Conservation (phyloP, 106 monocot genomes). For the Dactylorhiza incarnata region DNA sequence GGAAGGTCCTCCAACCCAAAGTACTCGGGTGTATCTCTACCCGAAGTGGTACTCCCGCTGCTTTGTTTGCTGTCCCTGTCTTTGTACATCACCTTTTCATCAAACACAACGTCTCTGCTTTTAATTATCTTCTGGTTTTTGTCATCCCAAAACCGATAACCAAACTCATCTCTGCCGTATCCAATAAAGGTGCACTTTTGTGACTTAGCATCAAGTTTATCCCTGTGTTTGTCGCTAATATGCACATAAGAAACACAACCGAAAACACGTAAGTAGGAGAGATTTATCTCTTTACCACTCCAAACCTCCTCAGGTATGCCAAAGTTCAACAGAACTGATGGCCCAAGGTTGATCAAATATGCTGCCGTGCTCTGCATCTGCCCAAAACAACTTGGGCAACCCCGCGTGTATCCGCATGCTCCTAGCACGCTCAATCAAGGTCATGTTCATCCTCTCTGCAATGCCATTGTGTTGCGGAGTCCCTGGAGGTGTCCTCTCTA, state of each 20-base stretch:
- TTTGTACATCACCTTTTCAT: slow-evolving; percentile 4
- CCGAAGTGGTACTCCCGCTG: not conserved
- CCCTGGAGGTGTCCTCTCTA: too few species aligned
- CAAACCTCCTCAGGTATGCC: not conserved
- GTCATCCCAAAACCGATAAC: not conserved
- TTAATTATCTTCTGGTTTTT: not conserved
- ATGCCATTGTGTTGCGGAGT: too few species aligned
- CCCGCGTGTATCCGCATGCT: not conserved
- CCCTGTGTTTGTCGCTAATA: not conserved
- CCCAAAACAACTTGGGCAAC: not conserved
- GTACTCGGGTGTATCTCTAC: too few species aligned
- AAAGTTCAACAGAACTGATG: slow-evolving; percentile 3
- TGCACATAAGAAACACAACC: not conserved
- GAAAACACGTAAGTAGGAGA: not conserved
- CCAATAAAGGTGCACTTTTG: not conserved
- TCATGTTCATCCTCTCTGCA: too few species aligned
- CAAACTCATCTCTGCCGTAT: not conserved
- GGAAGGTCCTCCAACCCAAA: not conserved
- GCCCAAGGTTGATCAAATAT: not conserved
- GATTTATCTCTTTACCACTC: not conserved
- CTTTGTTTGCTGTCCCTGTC: not conserved
- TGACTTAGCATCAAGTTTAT: slow-evolving; percentile 4
- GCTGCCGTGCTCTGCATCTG: not conserved
- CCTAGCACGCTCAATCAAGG: not conserved
- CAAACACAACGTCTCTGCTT: not conserved